A percentile compares a stretch with the other conserved stretches of the same genome.
These are phyloP conservation scores for Pseudoneurospora amorphoporcata DNA, from an alignment of 495 filamentous ascomycete genomes.

Conservation along the genomic window DNA sequence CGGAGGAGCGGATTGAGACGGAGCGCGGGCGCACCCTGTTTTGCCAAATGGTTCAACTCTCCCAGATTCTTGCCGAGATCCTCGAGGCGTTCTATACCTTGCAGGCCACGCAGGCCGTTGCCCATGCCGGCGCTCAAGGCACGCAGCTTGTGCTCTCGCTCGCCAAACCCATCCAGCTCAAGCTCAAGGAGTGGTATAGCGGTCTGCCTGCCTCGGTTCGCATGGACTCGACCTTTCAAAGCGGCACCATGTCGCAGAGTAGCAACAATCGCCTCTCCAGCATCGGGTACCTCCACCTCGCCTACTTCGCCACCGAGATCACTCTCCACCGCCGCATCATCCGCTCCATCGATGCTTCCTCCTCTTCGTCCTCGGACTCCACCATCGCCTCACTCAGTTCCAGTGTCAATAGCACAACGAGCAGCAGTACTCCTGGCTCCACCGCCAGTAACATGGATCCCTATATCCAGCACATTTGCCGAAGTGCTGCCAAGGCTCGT, in stretches of 20 bases:
- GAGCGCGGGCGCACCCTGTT: constrained; percentile 61
- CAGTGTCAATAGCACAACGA: constrained; percentile 3
- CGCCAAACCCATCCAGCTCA: constrained; percentile 75
- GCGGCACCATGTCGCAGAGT: constrained; percentile 11
- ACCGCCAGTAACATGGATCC: constrained; percentile 39
- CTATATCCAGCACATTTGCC: constrained; percentile 87
- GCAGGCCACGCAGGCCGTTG: constrained; percentile 44
- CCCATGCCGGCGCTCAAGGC: constrained; percentile 40
- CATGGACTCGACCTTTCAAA: constrained; percentile 50
- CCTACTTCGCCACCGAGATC: constrained; percentile 77
- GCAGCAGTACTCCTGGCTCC: neutral
- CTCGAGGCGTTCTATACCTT: constrained; percentile 72
- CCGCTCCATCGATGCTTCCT: constrained; percentile 48
- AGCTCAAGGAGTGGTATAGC: constrained; percentile 72
- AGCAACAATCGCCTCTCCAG: constrained; percentile 38
- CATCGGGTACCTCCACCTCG: constrained; percentile 69
- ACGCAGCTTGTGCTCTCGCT: constrained; percentile 56
- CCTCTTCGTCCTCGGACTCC: constrained; percentile 13
- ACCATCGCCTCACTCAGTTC: neutral
- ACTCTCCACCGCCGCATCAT: constrained; percentile 76
- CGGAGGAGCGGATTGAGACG: constrained; percentile 51
- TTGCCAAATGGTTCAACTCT: constrained; percentile 62
- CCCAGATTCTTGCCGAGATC: constrained; percentile 66
- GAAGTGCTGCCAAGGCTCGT: constrained; percentile 75
- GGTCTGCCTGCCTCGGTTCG: constrained; percentile 52